A percentile compares a stretch with the other conserved stretches of the same genome.
phyloP scores from a whole-genome alignment of 2,329 filamentous ascomycete genomes.

The Aspergillus quadricinctus region DNA sequence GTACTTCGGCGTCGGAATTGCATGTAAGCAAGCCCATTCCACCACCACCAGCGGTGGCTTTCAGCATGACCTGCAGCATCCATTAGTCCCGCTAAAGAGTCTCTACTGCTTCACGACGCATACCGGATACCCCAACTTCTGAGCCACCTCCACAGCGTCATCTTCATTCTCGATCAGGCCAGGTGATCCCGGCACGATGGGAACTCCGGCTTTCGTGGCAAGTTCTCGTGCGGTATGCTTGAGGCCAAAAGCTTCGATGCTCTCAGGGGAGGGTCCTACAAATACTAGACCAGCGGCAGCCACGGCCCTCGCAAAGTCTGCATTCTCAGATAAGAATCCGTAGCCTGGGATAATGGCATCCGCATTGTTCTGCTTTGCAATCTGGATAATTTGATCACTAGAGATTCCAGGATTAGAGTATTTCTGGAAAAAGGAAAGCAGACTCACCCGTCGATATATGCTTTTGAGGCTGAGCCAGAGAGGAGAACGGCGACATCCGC shows the following conservation, averaged over 20 bases:
- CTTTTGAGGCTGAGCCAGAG: constrained; percentile 44
- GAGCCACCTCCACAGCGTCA: constrained; percentile 44
- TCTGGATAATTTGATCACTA: constrained; percentile 40
- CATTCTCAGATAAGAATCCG: constrained; percentile 62
- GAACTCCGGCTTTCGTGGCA: constrained; percentile 50
- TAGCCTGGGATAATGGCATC: constrained; percentile 64
- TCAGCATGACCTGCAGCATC: constrained; percentile 59
- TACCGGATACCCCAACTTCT: constrained; percentile 48
- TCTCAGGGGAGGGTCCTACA: constrained; percentile 53
- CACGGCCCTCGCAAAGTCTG: constrained; percentile 55
- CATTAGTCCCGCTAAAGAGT: background rate
- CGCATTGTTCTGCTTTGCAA: constrained; percentile 47
- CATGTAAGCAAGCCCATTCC: constrained; percentile 84
- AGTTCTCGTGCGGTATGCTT: constrained; percentile 56
- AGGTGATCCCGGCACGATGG: constrained; percentile 52
- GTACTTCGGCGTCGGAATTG: constrained; percentile 62
- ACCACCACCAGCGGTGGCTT: constrained; percentile 75
- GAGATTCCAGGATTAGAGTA: background rate
- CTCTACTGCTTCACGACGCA: background rate
- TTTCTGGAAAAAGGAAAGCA: background rate
- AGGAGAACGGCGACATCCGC: constrained; percentile 53
- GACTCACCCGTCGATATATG: constrained; percentile 45
- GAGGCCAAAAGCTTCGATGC: constrained; percentile 54
- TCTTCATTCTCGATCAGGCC: constrained; percentile 46
- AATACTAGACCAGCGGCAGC: constrained; percentile 54